Percentiles rank a stretch among this genome's conserved stretches.
Conservation (phyloP, 331 rosid genomes). For the Cydonia oblonga region DNA sequence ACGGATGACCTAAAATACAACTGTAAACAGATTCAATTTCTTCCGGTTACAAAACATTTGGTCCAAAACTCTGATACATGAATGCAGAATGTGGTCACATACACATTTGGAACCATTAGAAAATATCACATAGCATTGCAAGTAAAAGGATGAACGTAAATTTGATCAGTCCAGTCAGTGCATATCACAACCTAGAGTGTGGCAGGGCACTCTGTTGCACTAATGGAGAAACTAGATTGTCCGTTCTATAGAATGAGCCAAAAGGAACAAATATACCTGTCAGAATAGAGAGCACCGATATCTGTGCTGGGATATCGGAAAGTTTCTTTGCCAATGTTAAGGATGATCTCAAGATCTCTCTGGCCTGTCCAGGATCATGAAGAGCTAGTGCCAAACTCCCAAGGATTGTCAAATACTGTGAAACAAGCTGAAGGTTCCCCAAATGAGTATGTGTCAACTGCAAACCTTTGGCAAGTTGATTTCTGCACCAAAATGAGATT, state of each 20-base stretch:
- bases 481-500: constrained; percentile 41
- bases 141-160: neutral
- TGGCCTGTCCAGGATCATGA: constrained; percentile 81
- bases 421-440: constrained; percentile 95
- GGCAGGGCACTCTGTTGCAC: neutral
- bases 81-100: neutral
- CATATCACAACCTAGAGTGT: neutral
- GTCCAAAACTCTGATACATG: neutral
- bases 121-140: neutral
- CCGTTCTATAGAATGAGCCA: neutral
- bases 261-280: constrained; percentile 41
- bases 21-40: neutral
- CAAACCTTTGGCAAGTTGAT: constrained; percentile 89
- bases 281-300: constrained; percentile 90
- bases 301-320: constrained; percentile 86
- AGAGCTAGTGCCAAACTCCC: constrained; percentile 89
- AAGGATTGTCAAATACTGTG: constrained; percentile 88
- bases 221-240: neutral
- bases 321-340: constrained; percentile 95
- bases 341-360: constrained; percentile 92
- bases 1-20: neutral
- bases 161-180: neutral
- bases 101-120: neutral
- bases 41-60: neutral
- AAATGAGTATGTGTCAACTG: constrained; percentile 78